phyloP scores from a whole-genome alignment of 495 filamentous ascomycete genomes.

The Xylaria venustula region DNA sequence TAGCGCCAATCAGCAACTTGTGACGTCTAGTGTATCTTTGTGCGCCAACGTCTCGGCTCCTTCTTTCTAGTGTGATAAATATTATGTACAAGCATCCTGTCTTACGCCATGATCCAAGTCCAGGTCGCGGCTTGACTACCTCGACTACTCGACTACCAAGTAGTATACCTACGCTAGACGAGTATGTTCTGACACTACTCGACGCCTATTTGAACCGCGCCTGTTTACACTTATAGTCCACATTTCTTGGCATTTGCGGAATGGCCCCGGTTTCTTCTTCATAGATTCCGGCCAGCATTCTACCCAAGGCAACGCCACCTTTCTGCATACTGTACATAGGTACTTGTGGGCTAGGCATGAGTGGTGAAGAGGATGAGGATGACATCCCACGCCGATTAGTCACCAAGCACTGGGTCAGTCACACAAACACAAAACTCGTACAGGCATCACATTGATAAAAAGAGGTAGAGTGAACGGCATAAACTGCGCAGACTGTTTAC shows the following conservation, averaged over 20 bases:
- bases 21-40: background rate
- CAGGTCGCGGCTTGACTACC: background rate
- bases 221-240: background rate
- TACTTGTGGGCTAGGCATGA: background rate
- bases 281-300: background rate
- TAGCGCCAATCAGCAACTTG: background rate
- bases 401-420: too few relatives aligned
- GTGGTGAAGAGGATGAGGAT: background rate
- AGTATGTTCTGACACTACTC: too few relatives aligned
- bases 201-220: too few relatives aligned
- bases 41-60: constrained; percentile 6
- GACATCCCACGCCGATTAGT: too few relatives aligned
- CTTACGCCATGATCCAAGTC: constrained; percentile 12
- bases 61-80: background rate
- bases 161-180: too few relatives aligned
- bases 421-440: background rate
- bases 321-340: too few relatives aligned
- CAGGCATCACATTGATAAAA: too few relatives aligned
- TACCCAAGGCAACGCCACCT: background rate
- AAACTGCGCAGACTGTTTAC: too few relatives aligned
- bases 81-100: background rate
- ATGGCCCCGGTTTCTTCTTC: background rate
- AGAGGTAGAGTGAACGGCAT: too few relatives aligned
- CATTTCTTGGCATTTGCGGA: background rate
- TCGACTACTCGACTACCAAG: too few relatives aligned